These are phyloP conservation scores for Phanerochaete carnosa DNA, from an alignment of 768 basidiomycete genomes.

Conservation along the genomic window DNA sequence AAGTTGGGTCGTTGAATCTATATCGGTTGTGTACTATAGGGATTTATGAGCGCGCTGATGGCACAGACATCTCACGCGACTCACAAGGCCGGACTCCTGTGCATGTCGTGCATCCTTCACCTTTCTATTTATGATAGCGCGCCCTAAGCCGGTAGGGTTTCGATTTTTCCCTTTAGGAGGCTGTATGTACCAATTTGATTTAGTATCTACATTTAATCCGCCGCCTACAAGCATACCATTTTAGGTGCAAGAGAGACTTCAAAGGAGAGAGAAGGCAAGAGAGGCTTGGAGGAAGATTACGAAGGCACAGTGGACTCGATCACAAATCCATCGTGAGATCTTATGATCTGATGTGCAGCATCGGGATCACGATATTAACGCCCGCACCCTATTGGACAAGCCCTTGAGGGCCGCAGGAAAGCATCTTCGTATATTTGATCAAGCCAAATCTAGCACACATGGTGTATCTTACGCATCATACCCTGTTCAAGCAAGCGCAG, in stretches of 20 bases:
- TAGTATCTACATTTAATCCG: neutral
- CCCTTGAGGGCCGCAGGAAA: no score
- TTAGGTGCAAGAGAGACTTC: neutral
- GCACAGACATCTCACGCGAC: slow-evolving; percentile 19
- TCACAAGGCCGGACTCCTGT: slow-evolving; percentile 65
- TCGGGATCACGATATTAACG: neutral
- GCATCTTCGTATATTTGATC: no score
- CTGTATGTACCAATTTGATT: neutral
- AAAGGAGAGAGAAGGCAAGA: neutral
- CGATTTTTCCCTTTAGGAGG: slow-evolving; percentile 51
- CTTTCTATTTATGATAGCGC: slow-evolving; percentile 93
- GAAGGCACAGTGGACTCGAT: neutral
- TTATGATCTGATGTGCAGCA: neutral
- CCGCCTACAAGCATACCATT: neutral
- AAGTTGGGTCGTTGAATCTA: slow-evolving; percentile 63
- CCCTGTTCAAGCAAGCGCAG: no score
- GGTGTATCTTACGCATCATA: no score
- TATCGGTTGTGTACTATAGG: slow-evolving; percentile 70
- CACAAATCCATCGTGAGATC: neutral
- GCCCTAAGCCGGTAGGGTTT: slow-evolving; percentile 83
- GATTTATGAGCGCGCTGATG: neutral
- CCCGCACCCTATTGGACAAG: neutral
- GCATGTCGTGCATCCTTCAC: slow-evolving; percentile 67
- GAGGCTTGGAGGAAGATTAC: neutral
- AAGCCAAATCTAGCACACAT: no score